phyloP scores from a whole-genome alignment of 1,284 basidiomycete species.

The Sporisorium reilianum region DNA sequence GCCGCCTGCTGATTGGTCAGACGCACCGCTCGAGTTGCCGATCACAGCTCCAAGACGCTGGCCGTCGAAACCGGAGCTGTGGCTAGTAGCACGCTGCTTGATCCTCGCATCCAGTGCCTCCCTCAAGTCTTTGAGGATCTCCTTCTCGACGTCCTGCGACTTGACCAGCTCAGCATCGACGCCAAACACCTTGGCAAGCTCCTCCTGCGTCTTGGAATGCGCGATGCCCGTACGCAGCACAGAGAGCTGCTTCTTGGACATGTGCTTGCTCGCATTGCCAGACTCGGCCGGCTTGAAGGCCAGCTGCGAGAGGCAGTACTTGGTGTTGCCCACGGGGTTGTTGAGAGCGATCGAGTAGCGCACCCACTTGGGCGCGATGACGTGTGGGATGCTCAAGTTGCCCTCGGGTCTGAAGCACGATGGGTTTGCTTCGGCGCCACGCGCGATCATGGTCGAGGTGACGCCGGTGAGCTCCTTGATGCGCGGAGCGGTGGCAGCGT shows the following conservation, averaged over 20 bases:
- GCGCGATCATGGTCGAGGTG: conserved; percentile 95
- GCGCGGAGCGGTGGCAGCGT: conserved; percentile 81
- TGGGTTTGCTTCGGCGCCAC: conserved; percentile 91
- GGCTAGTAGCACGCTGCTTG: conserved; percentile 10
- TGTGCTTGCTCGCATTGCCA: conserved; percentile 19
- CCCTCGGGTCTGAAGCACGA: conserved; percentile 79
- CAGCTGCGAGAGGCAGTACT: conserved; percentile 80
- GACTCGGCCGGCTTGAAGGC: conserved; percentile 59
- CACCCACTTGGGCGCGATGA: conserved; percentile 62
- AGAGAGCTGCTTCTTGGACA: conserved; percentile 43
- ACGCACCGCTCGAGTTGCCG: conserved; percentile 17
- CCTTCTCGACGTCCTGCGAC: conserved; percentile 22
- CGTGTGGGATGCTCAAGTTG: conserved; percentile 50
- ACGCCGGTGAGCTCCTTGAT: conserved; percentile 78
- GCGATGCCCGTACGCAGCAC: conserved; percentile 37
- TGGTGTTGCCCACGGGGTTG: conserved; percentile 87
- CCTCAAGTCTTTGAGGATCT: conserved; percentile 33
- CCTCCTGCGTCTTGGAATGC: conserved; percentile 53
- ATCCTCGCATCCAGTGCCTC: conserved; percentile 23
- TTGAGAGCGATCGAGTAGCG: conserved; percentile 68
- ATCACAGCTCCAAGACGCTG: conserved; percentile 37
- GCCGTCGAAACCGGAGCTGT: conserved; percentile 22
- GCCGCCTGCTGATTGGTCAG: neutral
- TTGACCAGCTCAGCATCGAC: conserved; percentile 36
- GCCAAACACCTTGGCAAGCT: conserved; percentile 42